These are phyloP conservation scores for Suhomyces panamericanus DNA, from an alignment of 1,139 yeast species.

Conservation along the genomic window DNA sequence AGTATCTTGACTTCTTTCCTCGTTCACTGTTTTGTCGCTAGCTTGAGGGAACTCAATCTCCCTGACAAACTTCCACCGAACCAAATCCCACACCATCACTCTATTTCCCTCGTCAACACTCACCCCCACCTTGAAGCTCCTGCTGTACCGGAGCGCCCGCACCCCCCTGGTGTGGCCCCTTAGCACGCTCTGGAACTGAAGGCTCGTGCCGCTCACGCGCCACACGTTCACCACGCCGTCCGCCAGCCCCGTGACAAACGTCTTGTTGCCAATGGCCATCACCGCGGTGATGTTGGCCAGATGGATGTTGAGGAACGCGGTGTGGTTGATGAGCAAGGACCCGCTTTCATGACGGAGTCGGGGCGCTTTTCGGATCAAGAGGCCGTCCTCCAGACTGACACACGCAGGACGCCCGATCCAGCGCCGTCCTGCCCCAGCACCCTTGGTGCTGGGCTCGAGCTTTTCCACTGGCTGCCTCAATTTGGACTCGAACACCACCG, in stretches of 20 bases:
- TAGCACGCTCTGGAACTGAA: constrained; percentile 48
- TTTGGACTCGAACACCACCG: constrained; percentile 38
- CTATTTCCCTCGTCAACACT: constrained; percentile 53
- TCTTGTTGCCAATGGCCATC: constrained; percentile 38
- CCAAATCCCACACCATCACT: constrained; percentile 60
- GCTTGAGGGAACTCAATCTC: constrained; percentile 25
- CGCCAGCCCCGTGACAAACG: constrained; percentile 53
- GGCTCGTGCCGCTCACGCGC: constrained; percentile 35
- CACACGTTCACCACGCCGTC: constrained; percentile 59
- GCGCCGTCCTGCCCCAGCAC: constrained; percentile 20
- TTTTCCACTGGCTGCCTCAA: constrained; percentile 36
- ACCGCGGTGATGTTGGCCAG: constrained; percentile 35
- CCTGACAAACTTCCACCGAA: constrained; percentile 50
- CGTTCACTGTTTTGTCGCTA: no score
- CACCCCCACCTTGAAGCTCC: constrained; percentile 52
- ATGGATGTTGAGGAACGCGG: constrained; percentile 44
- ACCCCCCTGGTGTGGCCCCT: constrained; percentile 56
- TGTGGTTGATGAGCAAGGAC: constrained; percentile 43
- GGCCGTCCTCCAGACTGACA: constrained; percentile 38
- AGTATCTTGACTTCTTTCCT: no score
- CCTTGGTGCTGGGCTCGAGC: constrained; percentile 39
- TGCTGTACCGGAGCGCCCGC: constrained; percentile 42
- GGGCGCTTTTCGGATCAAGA: constrained; percentile 39
- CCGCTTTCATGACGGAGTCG: constrained; percentile 30
- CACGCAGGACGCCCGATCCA: constrained; percentile 52